Base-by-base conservation (phyloP, 2,329 filamentous ascomycete genomes). In the Colletotrichum sansevieriae region DNA sequence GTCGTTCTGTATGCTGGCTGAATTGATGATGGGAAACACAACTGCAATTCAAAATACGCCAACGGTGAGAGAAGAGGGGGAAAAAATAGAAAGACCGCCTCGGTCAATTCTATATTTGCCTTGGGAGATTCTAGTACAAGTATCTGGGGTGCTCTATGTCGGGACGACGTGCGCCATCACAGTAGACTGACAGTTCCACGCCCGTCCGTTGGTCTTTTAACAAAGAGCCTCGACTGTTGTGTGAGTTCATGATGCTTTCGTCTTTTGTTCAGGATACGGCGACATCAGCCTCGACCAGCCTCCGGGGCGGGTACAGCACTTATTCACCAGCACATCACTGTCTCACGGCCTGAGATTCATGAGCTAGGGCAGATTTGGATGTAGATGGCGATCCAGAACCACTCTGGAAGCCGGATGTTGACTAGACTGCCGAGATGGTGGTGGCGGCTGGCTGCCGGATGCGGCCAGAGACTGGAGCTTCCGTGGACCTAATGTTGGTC, bases 381-480 rank as follows among this genome's bases (percentile, higher is more conserved):
- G 6, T 2, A 4, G 11, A 39, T 2, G 13, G 37, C 4, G 37
- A 39, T 39, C 10, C 5, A 13, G 37, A 3, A 11, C 15, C 11
- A 2, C 22, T 18, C 25, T 0, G 10, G 8, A 11, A 41, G 37
- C 54, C 3, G 54, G 37, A 57, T 44, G 9, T 57, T 29, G 54
- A 37, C 39, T 57, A 57, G 22, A 25, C 44, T 29, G 20, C 13
- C 13, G 12, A 39, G 29, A 57, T 35, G 12, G 2, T 57, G 39
- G 54, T 57, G 54, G 54, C 39, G 25, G 10, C 25, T 29, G 22
- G 10, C 37, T 43, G 37, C 54, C 54, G 54, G 12, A 57, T 43
- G 20, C 39, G 22, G 54, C 54, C 46, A 49, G 20, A 49, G 9
- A 29, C 3, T 39, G 12, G 37, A 12, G 12, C 5, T 29, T 5